These are phyloP conservation scores for Hapsidospora chrysogenum DNA, from an alignment of 495 filamentous ascomycete genomes.

Conservation along the genomic window DNA sequence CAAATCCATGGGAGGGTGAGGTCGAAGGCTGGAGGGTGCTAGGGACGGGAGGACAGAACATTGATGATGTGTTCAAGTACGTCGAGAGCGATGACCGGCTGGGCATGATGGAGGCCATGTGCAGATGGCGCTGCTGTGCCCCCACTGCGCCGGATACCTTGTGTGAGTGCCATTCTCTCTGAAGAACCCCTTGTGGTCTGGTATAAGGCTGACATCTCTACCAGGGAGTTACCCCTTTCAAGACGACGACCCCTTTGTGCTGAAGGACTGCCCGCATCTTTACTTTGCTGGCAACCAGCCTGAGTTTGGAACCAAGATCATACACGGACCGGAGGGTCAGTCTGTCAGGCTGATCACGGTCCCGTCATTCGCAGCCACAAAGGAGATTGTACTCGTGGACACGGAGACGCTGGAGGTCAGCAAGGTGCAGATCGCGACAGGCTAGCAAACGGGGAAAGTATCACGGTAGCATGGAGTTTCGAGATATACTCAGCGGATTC, in stretches of 20 bases:
- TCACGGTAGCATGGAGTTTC: constrained; percentile 4
- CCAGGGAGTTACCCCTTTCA: constrained; percentile 92
- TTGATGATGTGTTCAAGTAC: constrained; percentile 89
- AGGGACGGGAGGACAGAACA: constrained; percentile 76
- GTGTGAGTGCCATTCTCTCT: constrained; percentile 41
- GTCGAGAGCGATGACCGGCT: constrained; percentile 57
- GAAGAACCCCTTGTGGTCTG: background rate
- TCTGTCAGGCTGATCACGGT: constrained; percentile 59
- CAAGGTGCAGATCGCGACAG: constrained; percentile 34
- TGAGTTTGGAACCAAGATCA: constrained; percentile 56
- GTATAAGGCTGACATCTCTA: constrained; percentile 5
- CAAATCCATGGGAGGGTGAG: constrained; percentile 85
- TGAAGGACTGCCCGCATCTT: constrained; percentile 69
- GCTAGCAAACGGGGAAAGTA: background rate
- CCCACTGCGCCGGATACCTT: constrained; percentile 94
- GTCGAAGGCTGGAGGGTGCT: constrained; percentile 75
- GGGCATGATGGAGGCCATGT: constrained; percentile 79
- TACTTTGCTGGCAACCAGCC: constrained; percentile 85
- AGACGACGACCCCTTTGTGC: constrained; percentile 73
- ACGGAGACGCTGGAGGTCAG: constrained; percentile 66
- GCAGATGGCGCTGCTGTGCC: constrained; percentile 81
- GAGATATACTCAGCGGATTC: no score
- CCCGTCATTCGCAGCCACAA: constrained; percentile 65
- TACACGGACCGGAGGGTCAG: constrained; percentile 43
- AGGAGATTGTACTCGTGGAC: constrained; percentile 74